Percentiles rank a stretch among this genome's conserved stretches.
These are phyloP conservation scores for Cyclostephanos invisitatus DNA, from an alignment of 108 stramenopile genomes.

Conservation along the genomic window DNA sequence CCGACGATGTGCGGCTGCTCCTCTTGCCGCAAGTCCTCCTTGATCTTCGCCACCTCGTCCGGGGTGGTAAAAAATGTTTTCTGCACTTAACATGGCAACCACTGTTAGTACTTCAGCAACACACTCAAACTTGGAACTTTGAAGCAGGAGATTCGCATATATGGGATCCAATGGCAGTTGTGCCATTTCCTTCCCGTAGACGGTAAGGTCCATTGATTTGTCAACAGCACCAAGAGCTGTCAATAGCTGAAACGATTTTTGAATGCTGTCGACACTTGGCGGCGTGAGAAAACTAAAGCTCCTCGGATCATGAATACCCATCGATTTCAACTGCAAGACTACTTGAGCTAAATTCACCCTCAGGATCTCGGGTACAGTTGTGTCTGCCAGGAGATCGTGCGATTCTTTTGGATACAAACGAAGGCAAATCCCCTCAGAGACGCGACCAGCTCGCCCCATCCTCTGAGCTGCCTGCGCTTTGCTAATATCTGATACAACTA, in stretches of 20 bases:
- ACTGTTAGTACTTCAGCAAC: constrained; percentile 90
- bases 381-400: constrained; percentile 59
- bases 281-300: constrained; percentile 89
- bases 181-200: constrained; percentile 75
- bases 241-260: constrained; percentile 66
- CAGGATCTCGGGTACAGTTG: constrained; percentile 88
- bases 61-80: constrained; percentile 94
- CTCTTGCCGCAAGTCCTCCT: constrained; percentile 66
- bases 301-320: constrained; percentile 90
- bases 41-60: constrained; percentile 78
- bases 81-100: constrained; percentile 94
- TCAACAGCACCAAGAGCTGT: constrained; percentile 69
- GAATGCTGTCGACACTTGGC: constrained; percentile 54
- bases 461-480: constrained; percentile 79
- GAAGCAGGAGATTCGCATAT: constrained; percentile 75
- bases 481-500: constrained; percentile 68
- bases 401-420: constrained; percentile 79
- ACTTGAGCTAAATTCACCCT: constrained; percentile 77
- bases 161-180: constrained; percentile 78
- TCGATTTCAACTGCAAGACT: constrained; percentile 87
- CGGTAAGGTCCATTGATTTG: constrained; percentile 66
- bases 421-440: constrained; percentile 73
- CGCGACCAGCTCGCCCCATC: constrained; percentile 81
- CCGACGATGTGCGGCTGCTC: constrained; percentile 75
- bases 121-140: constrained; percentile 79